A percentile compares a stretch with the other conserved stretches of the same genome.
Conservation (phyloP, 805 yeast species). For the Zygosaccharomyces pseudorouxii region DNA sequence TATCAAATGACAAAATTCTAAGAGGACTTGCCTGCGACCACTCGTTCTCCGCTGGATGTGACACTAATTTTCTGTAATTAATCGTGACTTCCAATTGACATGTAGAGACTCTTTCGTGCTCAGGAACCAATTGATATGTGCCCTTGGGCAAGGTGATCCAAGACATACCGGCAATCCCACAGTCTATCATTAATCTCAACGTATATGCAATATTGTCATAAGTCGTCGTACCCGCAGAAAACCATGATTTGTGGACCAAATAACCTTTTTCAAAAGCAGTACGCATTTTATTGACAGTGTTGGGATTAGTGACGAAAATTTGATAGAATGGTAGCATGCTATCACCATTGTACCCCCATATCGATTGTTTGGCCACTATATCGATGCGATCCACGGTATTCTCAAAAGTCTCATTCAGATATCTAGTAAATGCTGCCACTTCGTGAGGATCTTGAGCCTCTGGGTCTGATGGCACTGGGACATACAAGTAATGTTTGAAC, state of each 20-base stretch:
- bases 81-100: constrained; percentile 83
- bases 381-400: constrained; percentile 63
- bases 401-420: constrained; percentile 45
- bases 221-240: constrained; percentile 57
- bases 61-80: constrained; percentile 59
- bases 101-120: constrained; percentile 49
- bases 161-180: constrained; percentile 91
- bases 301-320: constrained; percentile 61
- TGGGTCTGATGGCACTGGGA: constrained; percentile 72
- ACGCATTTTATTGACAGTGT: constrained; percentile 62
- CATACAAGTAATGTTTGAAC: constrained; percentile 84
- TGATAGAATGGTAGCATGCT: constrained; percentile 74
- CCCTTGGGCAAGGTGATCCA: constrained; percentile 88
- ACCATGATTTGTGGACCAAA: constrained; percentile 58
- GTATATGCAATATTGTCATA: constrained; percentile 88
- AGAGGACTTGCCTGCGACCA: constrained; percentile 92
- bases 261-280: constrained; percentile 82
- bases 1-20: constrained; percentile 90
- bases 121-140: constrained; percentile 50
- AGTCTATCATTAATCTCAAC: constrained; percentile 85
- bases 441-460: constrained; percentile 35
- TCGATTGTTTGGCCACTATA: constrained; percentile 67
- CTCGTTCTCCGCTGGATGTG: constrained; percentile 89
- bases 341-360: constrained; percentile 91
- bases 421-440: constrained; percentile 42